Base-by-base conservation (phyloP, 1,284 basidiomycete species). In the Ceratobasidium sp. region DNA sequence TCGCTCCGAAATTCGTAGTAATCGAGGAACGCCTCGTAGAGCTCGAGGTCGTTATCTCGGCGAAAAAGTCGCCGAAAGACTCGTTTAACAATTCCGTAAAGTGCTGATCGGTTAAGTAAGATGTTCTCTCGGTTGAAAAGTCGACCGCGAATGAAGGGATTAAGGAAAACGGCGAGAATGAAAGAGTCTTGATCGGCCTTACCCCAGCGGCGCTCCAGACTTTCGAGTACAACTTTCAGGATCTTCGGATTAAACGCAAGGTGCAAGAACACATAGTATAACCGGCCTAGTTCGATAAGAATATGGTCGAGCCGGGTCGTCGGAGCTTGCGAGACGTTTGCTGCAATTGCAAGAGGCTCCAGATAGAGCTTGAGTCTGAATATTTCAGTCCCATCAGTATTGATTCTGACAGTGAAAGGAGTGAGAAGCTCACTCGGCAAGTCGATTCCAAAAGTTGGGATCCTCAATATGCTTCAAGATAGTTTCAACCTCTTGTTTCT, bases 171-270 rank as follows among this genome's bases (percentile, higher is more conserved):
- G 1, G 86, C 84, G 3, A 85, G 84, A 78, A 89, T 84, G 79
- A 86, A 88, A 13, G 86, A 79, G 39, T 87, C 86, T 78, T 88
- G 86, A 81, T 89, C 87, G 12, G 83, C 79, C 56, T 86, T 86
- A 12, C 68, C 33, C 87, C 87, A 89, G 0, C 84, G 83, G 46
- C 71, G 78, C 77, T 89, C 85, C 63, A 88, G 81, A 80, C 86
- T 87, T 0, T 69, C 39, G 0, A 84, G 69, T 42, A 88, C 82
- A 10, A 82, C 82, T 15, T 77, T 44, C n/a, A 76, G 64, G 10
- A 79, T 81, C 9, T 55, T 13, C 3, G 28, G 39, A 3, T 12
- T 10, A 33, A 46, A 20, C n/a, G 10, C 2, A 2, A 12, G 5
- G 13, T 40, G 39, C 10, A 2, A 9, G 28, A 66, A 66, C 20